Base-by-base conservation (phyloP, 2,329 filamentous ascomycete species). In the Lizonia empirigonia region DNA sequence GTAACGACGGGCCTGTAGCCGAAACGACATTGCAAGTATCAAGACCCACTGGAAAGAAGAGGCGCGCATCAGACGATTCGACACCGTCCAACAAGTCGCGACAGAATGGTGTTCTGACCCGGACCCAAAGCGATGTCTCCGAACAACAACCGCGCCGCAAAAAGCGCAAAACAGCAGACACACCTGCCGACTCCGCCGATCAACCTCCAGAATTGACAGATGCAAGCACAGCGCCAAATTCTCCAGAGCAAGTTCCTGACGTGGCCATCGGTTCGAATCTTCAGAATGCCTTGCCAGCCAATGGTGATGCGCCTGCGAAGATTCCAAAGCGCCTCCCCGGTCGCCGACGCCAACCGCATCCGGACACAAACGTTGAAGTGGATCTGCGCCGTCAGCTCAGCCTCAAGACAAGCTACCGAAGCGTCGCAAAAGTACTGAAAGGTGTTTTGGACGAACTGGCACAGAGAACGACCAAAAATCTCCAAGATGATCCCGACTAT, bases 361-460 rank as follows among this genome's bases (percentile, higher is more conserved):
- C 75, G 44, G 73, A 77, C 59, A 64, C 72, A 33, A 73, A 74
- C 44, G 68, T 80, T 38, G 78, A 80, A 62, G 71, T 74, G 13
- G 73, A 76, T 48, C 67, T 80, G 58, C 73, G 77, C 42, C 84
- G 87, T 46, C 83, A 86, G 67, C 80, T 86, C 59, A 82, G 87
- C 60, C 77, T 90, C 62, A 87, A 87, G 70, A 83, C 84, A 48
- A 78, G 79, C 19, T 90, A 84, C 70, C 80, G 83, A n/a, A 76
- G 80, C 50, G 81, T 90, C 42, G 80, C 84, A 51, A 81, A 83
- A 60, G 78, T 82, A 23, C 73, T 88, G 61, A 89, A 87, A 69
- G 82, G 83, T 13, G 80, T 85, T 8, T 76, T 89, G 12, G 83
- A 85, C 51, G 85, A 89, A 64, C 77, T 90, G 16, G 85, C 85